Base-by-base conservation (phyloP, 2,329 filamentous ascomycete species). In the Penicillium paneum region DNA sequence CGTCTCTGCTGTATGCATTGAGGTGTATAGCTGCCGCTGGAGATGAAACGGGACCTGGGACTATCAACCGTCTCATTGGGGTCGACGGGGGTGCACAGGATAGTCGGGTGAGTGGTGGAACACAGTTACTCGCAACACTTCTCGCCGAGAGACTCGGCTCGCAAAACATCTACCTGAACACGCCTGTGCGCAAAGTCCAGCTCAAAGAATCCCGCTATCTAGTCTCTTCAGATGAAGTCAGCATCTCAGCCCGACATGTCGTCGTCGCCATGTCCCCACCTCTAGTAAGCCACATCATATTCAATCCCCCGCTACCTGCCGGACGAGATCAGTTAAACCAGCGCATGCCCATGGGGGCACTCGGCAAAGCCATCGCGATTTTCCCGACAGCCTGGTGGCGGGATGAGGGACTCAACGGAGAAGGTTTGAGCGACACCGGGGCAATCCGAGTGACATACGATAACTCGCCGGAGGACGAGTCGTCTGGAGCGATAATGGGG, bases 401-500 rank as follows among this genome's bases (percentile, higher is more conserved):
- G 3, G 41, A 49, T 1, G 28, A 49, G 6, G 58, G 58, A 1
- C 47, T 67, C 4, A 64, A 63, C 19, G 65, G 62, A 11, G 63
- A 62, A 45, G 63, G 52, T 0, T 31, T 60, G 8, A 58, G 56
- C 17, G 55, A 62, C 21, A 56, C 34, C 2, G 65, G 65, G 0
- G 49, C 51, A 0, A 56, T 66, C 10, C 58, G 57, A 15, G 52
- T 57, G 5, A 65, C 60, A 0, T 64, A 60, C 36, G 66, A 67
- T 36, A 63, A 56, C 35, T 60, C 60, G 0, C 61, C 60, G 3
- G 53, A 44, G 1, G 55, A 62, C 43, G 64, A n/a, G 1, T 53
- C 57, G 2, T 66, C 61, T n/a, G 65, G 65, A 1, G 60, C 64
- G 2, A 54, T 69, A 1, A 57, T 68, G 41, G 65, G 64, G 0